These are phyloP conservation scores for Chenopodium album DNA, from an alignment of 148 eudicot species.

Conservation along the genomic window DNA sequence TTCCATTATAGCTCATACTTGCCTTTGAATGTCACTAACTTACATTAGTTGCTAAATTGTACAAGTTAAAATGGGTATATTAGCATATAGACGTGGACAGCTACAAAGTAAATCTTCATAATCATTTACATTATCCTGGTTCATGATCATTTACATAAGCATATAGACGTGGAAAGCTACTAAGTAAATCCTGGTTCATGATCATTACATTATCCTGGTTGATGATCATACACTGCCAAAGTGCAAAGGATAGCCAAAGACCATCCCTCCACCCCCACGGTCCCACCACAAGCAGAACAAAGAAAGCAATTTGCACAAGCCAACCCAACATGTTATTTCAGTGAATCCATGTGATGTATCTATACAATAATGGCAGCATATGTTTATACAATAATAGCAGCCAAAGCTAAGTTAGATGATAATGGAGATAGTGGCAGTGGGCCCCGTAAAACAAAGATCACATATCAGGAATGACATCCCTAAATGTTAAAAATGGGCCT, in stretches of 20 bases:
- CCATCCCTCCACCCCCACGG: background rate
- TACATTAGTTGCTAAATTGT: background rate
- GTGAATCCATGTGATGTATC: constrained; percentile 12
- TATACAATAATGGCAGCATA: background rate
- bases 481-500: constrained; percentile 17
- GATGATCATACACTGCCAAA: background rate
- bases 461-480: background rate
- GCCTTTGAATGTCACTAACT: background rate
- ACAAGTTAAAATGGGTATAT: background rate
- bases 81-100: background rate
- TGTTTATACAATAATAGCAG: background rate
- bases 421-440: constrained; percentile 12
- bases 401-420: background rate
- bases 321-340: background rate
- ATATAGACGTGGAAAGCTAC: background rate
- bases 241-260: background rate
- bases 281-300: background rate
- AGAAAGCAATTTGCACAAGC: background rate
- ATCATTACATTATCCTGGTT: background rate
- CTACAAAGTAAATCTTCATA: background rate
- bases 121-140: background rate
- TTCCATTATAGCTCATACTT: background rate
- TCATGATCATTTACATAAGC: background rate
- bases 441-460: constrained; percentile 1
- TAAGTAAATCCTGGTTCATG: background rate